Evolutionary conservation across 202 grass and related monocot genomes (phyloP).

Genomic region (Tripidium arundinaceum): DNA sequence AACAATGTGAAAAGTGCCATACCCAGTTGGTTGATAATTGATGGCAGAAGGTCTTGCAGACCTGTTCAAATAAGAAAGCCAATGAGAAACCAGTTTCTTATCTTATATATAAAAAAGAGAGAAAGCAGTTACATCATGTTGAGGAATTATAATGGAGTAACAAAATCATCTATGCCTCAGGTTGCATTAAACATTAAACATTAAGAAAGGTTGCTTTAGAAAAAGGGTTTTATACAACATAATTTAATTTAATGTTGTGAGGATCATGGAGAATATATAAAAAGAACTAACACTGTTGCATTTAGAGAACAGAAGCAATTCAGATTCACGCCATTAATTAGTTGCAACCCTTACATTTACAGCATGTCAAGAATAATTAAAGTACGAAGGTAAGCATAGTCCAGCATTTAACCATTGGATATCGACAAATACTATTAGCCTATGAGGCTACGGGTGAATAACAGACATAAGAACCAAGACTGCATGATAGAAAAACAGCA

Average conservation of each 20-base stretch:
- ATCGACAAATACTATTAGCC: neutral
- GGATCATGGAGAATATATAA: neutral
- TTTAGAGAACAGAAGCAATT: neutral
- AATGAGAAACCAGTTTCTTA: neutral
- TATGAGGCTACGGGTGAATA: neutral
- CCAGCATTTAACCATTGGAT: neutral
- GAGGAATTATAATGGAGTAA: neutral
- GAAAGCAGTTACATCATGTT: neutral
- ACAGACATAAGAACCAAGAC: neutral
- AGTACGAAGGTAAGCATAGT: neutral
- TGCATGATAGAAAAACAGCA: neutral
- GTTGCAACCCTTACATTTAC: neutral
- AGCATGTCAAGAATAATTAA: neutral
- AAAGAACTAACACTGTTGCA: neutral
- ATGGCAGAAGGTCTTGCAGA: conserved; percentile 73
- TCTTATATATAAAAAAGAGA: neutral
- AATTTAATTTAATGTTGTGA: neutral
- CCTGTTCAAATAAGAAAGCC: conserved; percentile 46
- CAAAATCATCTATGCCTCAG: conserved; percentile 3
- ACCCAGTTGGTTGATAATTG: conserved; percentile 90
- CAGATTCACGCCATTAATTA: neutral
- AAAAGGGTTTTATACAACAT: neutral
- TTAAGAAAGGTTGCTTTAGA: neutral
- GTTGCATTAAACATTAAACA: neutral
- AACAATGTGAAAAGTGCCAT: neutral